Evolutionary conservation across 1,139 yeast genomes (phyloP), one percentile per base, ranked within the genome.

Genomic region (Zygosaccharomyces sapae): DNA sequence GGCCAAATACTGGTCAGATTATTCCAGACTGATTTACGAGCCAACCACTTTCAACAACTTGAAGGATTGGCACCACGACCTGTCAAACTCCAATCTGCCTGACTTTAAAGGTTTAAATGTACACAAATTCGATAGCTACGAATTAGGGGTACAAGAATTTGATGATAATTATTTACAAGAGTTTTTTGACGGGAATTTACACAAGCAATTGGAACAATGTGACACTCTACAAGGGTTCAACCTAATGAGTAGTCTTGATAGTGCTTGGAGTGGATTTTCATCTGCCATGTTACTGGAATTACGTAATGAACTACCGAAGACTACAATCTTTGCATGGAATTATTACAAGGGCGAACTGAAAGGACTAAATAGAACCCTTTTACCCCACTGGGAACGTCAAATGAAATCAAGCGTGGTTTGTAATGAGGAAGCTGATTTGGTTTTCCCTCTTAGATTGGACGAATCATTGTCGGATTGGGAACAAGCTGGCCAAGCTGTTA

Each of bases 261-360:
- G 80, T 33, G 85, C 84, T 0, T 92, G 97, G 97, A 83, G 90
- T 38, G 96, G 96, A 0, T 83, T 86, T 56, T 68, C 86, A 1
- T 65, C 71, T 33, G 74, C 74, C 39, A 57, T 82, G 53, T 52
- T 89, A 29, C 62, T 70, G 10, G 75, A 73, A 18, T 50, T 89
- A 24, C 72, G 79, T 45, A 96, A 90, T 63, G 95, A 88, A 53
- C 81, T 79, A 55, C 81, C 89, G 5, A 85, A 84, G 58, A 72
- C 75, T 2, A 63, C 75, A 16, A 57, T 86, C 0, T 78, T 86
- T 67, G 67, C 77, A 0, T 83, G 85, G 83, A 78, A 75, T 0
- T 50, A 76, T 13, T 70, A 68, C 46, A 65, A 70, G 40, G 58
- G 63, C 18, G 65, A 62, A 45, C 53, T 55, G n/a, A 34, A 43